A percentile compares a stretch with the other conserved stretches of the same genome.
phyloP scores from a whole-genome alignment of 495 filamentous ascomycete genomes.

The Podospora bellae-mahoneyi region DNA sequence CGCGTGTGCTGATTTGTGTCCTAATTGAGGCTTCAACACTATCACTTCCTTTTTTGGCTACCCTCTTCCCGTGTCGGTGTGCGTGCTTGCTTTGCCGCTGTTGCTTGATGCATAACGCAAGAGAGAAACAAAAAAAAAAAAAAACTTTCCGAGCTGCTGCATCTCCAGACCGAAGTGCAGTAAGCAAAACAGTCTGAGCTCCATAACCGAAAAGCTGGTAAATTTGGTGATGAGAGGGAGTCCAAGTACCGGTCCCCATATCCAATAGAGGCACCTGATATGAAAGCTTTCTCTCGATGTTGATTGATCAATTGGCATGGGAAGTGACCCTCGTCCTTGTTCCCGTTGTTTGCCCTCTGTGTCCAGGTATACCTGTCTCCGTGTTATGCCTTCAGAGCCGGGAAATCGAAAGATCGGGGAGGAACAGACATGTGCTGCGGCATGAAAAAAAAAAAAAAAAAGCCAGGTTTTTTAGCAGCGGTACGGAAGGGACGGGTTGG shows the following conservation, averaged over 20 bases:
- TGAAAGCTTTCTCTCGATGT: not conserved
- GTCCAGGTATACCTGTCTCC: not conserved
- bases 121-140: too few relatives aligned
- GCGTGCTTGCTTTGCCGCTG: not conserved
- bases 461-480: not conserved
- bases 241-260: not conserved
- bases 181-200: too few relatives aligned
- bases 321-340: slow-evolving; percentile 11
- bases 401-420: slow-evolving; percentile 6
- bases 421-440: not conserved
- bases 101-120: not conserved
- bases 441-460: not conserved
- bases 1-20: slow-evolving; percentile 4
- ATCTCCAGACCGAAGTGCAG: not conserved
- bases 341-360: not conserved
- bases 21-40: not conserved
- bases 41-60: not conserved
- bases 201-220: not conserved
- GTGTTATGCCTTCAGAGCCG: slow-evolving; percentile 5
- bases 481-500: not conserved
- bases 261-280: slow-evolving; percentile 1
- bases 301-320: not conserved
- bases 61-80: not conserved
- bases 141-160: not conserved
- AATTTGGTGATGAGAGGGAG: not conserved